Evolutionary conservation across 208 protist genomes (phyloP).

Genomic region (Balamuthia mandrillaris): DNA sequence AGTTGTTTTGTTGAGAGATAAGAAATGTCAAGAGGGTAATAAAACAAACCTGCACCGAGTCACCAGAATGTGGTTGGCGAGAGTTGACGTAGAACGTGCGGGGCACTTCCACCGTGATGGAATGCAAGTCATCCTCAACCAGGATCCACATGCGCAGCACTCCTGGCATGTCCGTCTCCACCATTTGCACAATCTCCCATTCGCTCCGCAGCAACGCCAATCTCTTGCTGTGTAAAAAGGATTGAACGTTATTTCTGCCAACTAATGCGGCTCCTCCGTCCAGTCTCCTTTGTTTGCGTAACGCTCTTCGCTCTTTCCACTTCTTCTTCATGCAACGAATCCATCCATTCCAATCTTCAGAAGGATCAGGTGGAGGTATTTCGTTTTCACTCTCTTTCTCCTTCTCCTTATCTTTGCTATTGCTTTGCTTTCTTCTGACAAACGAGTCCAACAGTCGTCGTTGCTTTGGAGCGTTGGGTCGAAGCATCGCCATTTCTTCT

Average conservation of each 20-base stretch:
- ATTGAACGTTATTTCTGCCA: background rate
- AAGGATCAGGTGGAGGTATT: too few species aligned
- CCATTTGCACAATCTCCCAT: background rate
- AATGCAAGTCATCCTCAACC: conserved; percentile 32
- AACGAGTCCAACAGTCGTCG: background rate
- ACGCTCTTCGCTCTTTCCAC: conserved; percentile 45
- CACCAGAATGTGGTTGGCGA: background rate
- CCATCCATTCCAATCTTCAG: conserved; percentile 36
- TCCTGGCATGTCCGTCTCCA: background rate
- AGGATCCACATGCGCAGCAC: conserved; percentile 32
- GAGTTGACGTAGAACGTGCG: conserved; percentile 38
- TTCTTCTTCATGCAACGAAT: conserved; percentile 42
- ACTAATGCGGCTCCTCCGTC: background rate
- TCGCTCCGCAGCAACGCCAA: too few species aligned
- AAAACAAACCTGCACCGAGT: conserved; percentile 17
- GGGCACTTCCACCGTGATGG: conserved; percentile 30
- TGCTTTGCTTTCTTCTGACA: background rate
- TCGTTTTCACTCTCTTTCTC: conserved; percentile 57
- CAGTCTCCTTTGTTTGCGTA: conserved; percentile 15
- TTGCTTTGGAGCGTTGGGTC: background rate
- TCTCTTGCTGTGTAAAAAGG: background rate
- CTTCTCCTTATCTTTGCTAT: too few species aligned
- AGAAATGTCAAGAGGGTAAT: background rate
- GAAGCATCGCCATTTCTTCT: background rate
- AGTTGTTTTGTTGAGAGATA: background rate